A percentile compares a stretch with the other conserved stretches of the same genome.
These are phyloP conservation scores for Stevia rebaudiana DNA, from an alignment of 140 eudicot species.

Conservation along the genomic window DNA sequence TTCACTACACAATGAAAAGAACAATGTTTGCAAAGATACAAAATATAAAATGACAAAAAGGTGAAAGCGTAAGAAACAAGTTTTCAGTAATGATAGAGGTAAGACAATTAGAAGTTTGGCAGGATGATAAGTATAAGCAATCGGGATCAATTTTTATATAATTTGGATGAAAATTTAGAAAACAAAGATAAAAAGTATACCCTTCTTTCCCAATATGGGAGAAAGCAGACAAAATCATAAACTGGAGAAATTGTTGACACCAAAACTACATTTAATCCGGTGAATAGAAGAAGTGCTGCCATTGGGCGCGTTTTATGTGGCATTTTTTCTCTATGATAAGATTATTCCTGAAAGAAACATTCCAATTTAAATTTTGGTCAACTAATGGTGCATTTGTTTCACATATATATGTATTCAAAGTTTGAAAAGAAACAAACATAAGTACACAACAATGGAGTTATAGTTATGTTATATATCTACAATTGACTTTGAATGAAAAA, in stretches of 20 bases:
- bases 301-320: slow-evolving; percentile 85
- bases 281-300: slow-evolving; percentile 73
- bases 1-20: not conserved
- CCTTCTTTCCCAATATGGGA: slow-evolving; percentile 90
- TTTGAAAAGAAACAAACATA: slow-evolving; percentile 1
- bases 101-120: not conserved
- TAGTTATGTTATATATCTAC: not conserved
- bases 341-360: slow-evolving; percentile 7
- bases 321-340: slow-evolving; percentile 39
- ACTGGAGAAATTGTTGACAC: slow-evolving; percentile 74
- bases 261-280: slow-evolving; percentile 68
- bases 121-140: not conserved
- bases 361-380: not conserved
- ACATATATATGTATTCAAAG: not conserved
- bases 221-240: slow-evolving; percentile 79
- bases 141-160: not conserved
- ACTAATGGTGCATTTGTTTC: not conserved
- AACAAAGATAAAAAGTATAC: slow-evolving; percentile 35
- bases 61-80: not conserved
- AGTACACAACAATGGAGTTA: not conserved
- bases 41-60: not conserved
- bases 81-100: not conserved
- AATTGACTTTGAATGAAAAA: not conserved
- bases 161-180: not conserved
- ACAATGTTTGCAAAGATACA: not conserved